Evolutionary conservation across 1,284 basidiomycete genomes (phyloP), one percentile per base, ranked within the genome.

Genomic region (Rhodotorula sp.): DNA sequence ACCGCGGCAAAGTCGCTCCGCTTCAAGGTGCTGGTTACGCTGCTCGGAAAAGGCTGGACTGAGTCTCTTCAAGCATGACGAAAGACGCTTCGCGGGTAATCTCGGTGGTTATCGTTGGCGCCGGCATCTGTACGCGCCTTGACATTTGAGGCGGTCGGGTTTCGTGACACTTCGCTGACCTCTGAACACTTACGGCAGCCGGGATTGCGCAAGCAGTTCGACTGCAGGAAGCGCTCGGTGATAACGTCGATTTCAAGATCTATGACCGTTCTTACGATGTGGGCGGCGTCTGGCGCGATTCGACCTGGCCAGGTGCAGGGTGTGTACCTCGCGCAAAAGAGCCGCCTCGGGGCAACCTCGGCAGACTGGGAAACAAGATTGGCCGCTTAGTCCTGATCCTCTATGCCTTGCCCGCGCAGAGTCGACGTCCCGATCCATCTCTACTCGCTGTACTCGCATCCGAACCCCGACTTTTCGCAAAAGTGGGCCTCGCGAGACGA

Each of bases 371-470:
- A 1, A 49, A 24, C 49, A 15, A 8, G 14, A n/a, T 51, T 24
- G 5, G n/a, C 24, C 17, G n/a, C 17, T 24, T 14, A 10, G 26
- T 46, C 45, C 17, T n/a, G 62, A 49, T 37, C n/a, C 17, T 24
- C 22, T 12, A 24, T 10, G 17, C 3, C 18, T 20, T 15, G 12
- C 33, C 29, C 15, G 24, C 26, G 7, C 51, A 70, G 75, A 29
- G 77, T 79, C 45, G 78, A 79, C 59, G 71, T 78, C 24, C 75
- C 75, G 15, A 77, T 78, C 53, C 77, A 77, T 53, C 64, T 77
- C 22, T 79, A 78, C 70, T 66, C 62, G 45, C 68, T 78, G 4
- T 77, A 72, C 67, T 71, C 68, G n/a, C 74, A 77, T 53, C 70
- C 75, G 2, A 69, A 74, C 26, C 69, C 70, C 2, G 57, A 60